A percentile compares a stretch with the other conserved stretches of the same genome.
Conservation (phyloP, 805 yeast species). For the Huiozyma naganishii region DNA sequence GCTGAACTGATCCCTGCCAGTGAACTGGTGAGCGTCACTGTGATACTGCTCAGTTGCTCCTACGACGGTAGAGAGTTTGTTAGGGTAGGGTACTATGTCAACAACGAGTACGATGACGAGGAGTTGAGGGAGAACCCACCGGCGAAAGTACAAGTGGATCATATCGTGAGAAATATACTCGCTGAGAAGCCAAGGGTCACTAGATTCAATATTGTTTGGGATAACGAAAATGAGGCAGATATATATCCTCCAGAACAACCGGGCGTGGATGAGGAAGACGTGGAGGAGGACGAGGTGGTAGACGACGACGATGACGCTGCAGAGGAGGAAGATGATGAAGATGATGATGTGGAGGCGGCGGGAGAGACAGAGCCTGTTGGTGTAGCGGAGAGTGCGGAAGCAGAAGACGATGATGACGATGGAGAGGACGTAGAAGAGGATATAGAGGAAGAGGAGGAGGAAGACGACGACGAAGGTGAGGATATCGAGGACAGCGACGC, state of each 20-base stretch:
- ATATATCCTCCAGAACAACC: conserved; percentile 72
- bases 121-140: conserved; percentile 93
- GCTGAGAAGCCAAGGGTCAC: conserved; percentile 98
- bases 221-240: conserved; percentile 56
- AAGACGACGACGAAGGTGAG: conserved; percentile 2
- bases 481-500: conserved; percentile 10
- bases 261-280: conserved; percentile 52
- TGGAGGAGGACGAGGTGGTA: conserved; percentile 53
- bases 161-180: conserved; percentile 83
- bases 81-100: conserved; percentile 93
- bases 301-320: conserved; percentile 45
- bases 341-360: conserved; percentile 31
- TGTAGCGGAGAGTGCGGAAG: conserved; percentile 32
- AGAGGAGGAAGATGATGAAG: conserved; percentile 37
- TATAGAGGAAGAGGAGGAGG: conserved; percentile 16
- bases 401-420: conserved; percentile 30
- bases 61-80: conserved; percentile 92
- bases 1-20: conserved; percentile 94
- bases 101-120: conserved; percentile 90
- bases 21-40: conserved; percentile 91
- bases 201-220: conserved; percentile 95
- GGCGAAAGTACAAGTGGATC: conserved; percentile 83
- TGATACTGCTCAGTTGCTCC: conserved; percentile 82
- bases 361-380: conserved; percentile 24
- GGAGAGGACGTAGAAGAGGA: conserved; percentile 26